Evolutionary conservation across 2,329 filamentous ascomycete species (phyloP), one percentile per base, ranked within the genome.

Genomic region (Fusarium ramigenum): DNA sequence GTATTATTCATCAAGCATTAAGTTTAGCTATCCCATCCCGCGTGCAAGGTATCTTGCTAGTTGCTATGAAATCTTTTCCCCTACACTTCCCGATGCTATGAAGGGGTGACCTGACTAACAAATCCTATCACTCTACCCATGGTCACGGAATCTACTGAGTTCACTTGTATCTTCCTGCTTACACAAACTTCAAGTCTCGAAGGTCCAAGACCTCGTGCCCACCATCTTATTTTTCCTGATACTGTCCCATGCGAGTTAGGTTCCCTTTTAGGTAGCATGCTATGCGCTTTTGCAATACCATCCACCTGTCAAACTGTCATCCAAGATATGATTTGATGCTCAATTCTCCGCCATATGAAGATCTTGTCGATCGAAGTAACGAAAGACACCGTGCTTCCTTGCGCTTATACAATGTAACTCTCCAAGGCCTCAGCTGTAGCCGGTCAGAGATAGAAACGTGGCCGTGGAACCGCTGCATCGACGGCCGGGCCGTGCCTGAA

Each of bases 91-190:
- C 58, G 32, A 50, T 37, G 23, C 37, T 21, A 32, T n/a, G 28
- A 54, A 63, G 32, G 40, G 32, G 62, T 76, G 66, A 67, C 43
- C 63, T 77, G 74, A 77, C 72, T 67, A 25, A 54, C 56, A 57
- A 56, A 54, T 57, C 39, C 43, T n/a, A 65, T 74, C 74, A 69
- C 69, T 60, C 70, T 70, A 75, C 72, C 25, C 57, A 37, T 42
- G 40, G 63, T 75, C 68, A 74, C 52, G 69, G 71, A 69, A 76
- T 66, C 57, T 15, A 30, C 54, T 49, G 42, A 28, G 32, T 61
- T 59, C 58, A 64, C 63, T 63, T 54, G 64, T 59, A 42, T 58
- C 36, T 58, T 60, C 47, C 44, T 63, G 25, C 32, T 74, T 25
- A 60, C 37, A 54, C 30, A 62, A 30, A 30, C 52, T 36, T 60